phyloP scores from a whole-genome alignment of 116 monocot species.

The Phalaenopsis hybrid region DNA sequence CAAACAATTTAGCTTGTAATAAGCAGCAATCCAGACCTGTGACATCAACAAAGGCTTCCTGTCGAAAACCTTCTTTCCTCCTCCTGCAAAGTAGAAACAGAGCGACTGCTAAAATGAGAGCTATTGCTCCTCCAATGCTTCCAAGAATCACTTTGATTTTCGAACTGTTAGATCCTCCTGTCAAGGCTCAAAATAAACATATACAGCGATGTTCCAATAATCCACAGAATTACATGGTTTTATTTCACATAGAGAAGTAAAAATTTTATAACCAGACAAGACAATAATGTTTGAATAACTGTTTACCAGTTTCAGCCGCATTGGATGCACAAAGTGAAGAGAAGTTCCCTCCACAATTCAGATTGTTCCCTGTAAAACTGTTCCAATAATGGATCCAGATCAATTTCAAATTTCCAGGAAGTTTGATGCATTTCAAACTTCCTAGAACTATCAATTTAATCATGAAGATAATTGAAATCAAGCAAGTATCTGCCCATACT shows the following conservation, averaged over 20 bases:
- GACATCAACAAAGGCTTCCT: conserved; percentile 75
- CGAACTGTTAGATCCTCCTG: conserved; percentile 56
- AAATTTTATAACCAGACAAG: neutral
- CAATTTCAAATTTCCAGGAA: conserved; percentile 1
- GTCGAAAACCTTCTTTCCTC: conserved; percentile 35
- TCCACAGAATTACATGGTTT: neutral
- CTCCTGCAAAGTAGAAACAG: conserved; percentile 42
- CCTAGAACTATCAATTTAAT: neutral
- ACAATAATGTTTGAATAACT: neutral
- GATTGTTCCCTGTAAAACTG: conserved; percentile 87
- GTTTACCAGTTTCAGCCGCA: conserved; percentile 35
- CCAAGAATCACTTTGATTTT: conserved; percentile 59
- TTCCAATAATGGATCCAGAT: conserved; percentile 12
- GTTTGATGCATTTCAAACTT: neutral
- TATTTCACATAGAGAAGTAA: neutral
- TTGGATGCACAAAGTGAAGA: conserved; percentile 43
- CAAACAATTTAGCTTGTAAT: neutral
- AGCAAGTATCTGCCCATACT: conserved; percentile 39
- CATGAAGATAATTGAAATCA: conserved; percentile 1
- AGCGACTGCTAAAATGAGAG: conserved; percentile 25
- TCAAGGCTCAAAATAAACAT: conserved; percentile 7
- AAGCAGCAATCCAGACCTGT: conserved; percentile 19
- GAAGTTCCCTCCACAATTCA: conserved; percentile 72
- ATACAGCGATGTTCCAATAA: neutral
- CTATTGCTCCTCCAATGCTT: conserved; percentile 49